Evolutionary conservation across 2,329 filamentous ascomycete genomes (phyloP).

Genomic region (Stachybotrys echinatus): DNA sequence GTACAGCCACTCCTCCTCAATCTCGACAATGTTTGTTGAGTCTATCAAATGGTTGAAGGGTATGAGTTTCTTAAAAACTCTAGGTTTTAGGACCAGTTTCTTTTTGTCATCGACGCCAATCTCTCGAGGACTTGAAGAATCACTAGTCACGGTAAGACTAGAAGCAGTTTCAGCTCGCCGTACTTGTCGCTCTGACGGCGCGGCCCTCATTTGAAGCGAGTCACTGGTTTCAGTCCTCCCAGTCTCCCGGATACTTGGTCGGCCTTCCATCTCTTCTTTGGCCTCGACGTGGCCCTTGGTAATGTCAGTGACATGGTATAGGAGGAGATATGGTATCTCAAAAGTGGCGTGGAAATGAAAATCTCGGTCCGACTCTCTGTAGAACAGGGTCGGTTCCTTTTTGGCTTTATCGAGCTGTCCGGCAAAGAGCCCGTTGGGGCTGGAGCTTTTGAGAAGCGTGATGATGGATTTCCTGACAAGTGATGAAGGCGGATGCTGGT

Average conservation of each 20-base stretch:
- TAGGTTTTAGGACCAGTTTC: neutral
- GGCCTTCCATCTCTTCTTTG: neutral
- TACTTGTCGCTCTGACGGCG: neutral
- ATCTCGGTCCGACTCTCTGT: neutral
- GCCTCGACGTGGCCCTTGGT: neutral
- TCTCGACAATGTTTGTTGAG: neutral
- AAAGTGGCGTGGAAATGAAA: neutral
- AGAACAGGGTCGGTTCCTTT: neutral
- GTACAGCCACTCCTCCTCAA: constrained; percentile 2
- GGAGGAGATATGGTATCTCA: neutral
- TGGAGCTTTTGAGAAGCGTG: neutral
- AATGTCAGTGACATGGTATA: neutral
- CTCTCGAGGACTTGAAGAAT: neutral
- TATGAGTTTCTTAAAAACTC: neutral
- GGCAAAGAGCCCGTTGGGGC: constrained; percentile 1
- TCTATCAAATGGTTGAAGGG: neutral
- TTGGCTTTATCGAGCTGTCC: neutral
- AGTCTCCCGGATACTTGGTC: neutral
- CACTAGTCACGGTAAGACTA: neutral
- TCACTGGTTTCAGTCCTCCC: neutral
- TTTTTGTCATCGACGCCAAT: neutral
- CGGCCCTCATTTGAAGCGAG: neutral
- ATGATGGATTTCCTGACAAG: neutral
- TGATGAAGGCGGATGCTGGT: neutral
- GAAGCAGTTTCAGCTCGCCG: neutral